phyloP scores from a whole-genome alignment of 2,329 filamentous ascomycete genomes.

The Ophiognomonia clavigignenti-juglandacearum region DNA sequence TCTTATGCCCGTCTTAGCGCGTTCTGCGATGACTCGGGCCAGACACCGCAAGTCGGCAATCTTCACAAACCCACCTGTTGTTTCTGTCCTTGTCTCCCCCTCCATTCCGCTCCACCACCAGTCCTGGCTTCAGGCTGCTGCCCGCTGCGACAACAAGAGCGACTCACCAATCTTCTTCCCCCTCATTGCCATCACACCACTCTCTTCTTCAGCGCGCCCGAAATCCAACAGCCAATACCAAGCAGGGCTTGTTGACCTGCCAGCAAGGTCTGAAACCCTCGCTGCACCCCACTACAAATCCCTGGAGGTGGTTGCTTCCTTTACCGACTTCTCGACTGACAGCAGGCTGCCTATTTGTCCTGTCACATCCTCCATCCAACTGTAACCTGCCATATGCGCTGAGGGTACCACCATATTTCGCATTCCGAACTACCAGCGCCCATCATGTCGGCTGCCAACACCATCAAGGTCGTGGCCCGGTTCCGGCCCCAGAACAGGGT shows the following conservation, averaged over 20 bases:
- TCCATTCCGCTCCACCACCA: neutral
- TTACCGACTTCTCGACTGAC: slow-evolving; percentile 9
- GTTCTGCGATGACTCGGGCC: neutral
- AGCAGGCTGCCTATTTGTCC: slow-evolving; percentile 14
- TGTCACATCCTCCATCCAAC: slow-evolving; percentile 6
- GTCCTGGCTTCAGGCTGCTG: neutral
- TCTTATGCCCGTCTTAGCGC: neutral
- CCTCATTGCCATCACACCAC: too few relatives aligned
- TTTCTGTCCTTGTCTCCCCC: neutral
- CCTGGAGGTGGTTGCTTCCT: slow-evolving; percentile 4
- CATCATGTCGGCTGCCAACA: slow-evolving; percentile 56
- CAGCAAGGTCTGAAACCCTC: neutral
- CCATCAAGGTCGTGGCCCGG: slow-evolving; percentile 88
- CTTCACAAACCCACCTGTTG: neutral
- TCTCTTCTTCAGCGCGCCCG: too few relatives aligned
- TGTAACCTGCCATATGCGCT: slow-evolving; percentile 16
- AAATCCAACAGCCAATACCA: neutral
- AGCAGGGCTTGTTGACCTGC: slow-evolving; percentile 5
- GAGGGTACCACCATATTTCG: slow-evolving; percentile 22
- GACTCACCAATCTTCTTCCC: neutral
- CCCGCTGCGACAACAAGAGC: neutral
- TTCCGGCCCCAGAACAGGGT: slow-evolving; percentile 96
- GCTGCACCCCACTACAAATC: slow-evolving; percentile 6
- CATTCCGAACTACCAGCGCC: slow-evolving; percentile 24
- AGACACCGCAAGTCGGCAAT: neutral